These are phyloP conservation scores for Platanthera guangdongensis DNA, from an alignment of 106 monocot genomes.

Conservation along the genomic window DNA sequence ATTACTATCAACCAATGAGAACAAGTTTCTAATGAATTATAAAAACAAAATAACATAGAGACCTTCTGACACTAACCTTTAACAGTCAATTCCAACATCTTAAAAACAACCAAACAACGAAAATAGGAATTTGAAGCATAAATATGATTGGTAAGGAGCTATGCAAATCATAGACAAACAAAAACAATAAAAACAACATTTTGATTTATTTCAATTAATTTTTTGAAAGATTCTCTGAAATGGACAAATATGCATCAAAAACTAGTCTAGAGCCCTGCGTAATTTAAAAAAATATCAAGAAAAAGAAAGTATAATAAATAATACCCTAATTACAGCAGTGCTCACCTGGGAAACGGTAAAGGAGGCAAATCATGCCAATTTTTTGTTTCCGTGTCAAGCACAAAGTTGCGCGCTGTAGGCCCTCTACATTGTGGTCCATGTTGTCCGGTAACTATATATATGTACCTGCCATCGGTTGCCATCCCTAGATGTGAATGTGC, in stretches of 20 bases:
- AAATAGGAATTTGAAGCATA: neutral
- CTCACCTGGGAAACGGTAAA: conserved; percentile 75
- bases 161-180: neutral
- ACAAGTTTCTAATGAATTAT: neutral
- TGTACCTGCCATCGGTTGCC: conserved; percentile 81
- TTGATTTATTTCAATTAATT: neutral
- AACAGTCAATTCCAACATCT: no score
- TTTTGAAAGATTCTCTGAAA: neutral
- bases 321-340: neutral
- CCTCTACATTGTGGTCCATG: conserved; percentile 95
- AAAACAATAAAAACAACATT: neutral
- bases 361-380: conserved; percentile 72
- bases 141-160: neutral
- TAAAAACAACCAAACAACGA: no score
- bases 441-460: conserved; percentile 84
- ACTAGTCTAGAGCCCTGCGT: no score
- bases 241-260: neutral
- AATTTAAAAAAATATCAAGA: neutral
- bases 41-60: neutral
- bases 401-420: conserved; percentile 69
- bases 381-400: conserved; percentile 67
- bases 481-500: conserved; percentile 97
- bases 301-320: neutral
- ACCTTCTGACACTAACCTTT: no score
- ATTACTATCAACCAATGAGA: neutral